Percentiles rank a stretch among this genome's conserved stretches.
phyloP scores from a whole-genome alignment of 345 rosid genomes.

The Lagerstroemia speciosa region DNA sequence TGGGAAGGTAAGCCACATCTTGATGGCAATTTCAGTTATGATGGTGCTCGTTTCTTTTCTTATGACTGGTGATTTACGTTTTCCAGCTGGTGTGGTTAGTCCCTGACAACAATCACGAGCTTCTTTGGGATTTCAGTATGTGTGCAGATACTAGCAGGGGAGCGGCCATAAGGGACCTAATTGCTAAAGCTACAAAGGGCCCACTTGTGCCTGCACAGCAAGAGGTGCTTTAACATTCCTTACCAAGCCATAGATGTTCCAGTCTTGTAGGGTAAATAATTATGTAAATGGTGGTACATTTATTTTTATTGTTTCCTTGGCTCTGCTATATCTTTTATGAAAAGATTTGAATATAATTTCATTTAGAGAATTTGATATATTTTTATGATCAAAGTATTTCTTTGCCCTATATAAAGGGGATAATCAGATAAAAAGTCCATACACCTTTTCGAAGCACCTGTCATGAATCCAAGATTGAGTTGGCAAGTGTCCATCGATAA shows the following conservation, averaged over 20 bases:
- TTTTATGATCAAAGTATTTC: not conserved
- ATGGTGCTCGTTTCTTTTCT: conserved; percentile 9
- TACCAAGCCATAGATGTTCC: not conserved
- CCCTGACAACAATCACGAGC: conserved; percentile 93
- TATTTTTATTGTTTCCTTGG: not conserved
- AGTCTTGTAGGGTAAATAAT: not conserved
- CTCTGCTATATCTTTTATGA: not conserved
- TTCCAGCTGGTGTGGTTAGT: conserved; percentile 84
- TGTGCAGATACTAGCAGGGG: conserved; percentile 98
- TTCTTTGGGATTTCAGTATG: conserved; percentile 93
- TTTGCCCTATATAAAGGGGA: not conserved
- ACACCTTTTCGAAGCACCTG: not conserved
- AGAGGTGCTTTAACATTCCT: conserved; percentile 38
- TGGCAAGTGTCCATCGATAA: not conserved
- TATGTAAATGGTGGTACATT: not conserved
- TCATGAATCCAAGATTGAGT: not conserved
- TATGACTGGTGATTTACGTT: not conserved
- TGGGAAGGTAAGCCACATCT: conserved; percentile 50
- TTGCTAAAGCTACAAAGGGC: conserved; percentile 77
- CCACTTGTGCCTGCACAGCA: conserved; percentile 71
- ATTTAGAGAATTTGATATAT: not conserved
- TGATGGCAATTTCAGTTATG: conserved; percentile 22
- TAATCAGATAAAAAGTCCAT: not conserved
- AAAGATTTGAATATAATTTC: not conserved
- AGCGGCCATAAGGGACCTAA: conserved; percentile 75